Conservation (phyloP, 2,329 filamentous ascomycete species). For the Fusarium humuli region DNA sequence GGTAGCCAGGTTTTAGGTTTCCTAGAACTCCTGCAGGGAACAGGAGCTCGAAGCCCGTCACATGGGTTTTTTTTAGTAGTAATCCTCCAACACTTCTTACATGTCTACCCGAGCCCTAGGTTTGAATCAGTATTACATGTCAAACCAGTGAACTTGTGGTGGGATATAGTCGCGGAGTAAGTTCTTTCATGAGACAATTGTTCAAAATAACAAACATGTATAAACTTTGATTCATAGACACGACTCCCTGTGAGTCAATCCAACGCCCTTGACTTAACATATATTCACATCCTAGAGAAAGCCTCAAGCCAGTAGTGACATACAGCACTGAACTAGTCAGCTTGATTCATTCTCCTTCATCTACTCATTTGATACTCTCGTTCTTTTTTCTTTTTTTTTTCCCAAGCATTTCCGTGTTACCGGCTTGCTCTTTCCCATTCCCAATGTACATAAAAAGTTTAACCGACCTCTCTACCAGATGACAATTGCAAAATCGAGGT, state of each 20-base stretch:
- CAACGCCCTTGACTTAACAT: constrained; percentile 56
- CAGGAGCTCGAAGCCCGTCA: neutral
- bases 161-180: neutral
- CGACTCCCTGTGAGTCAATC: constrained; percentile 46
- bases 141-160: neutral
- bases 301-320: neutral
- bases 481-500: constrained; percentile 26
- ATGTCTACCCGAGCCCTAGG: neutral
- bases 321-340: neutral
- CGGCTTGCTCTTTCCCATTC: constrained; percentile 22
- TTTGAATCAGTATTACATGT: too few species aligned
- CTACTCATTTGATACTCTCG: constrained; percentile 10
- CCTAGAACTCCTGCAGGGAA: neutral
- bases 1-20: neutral
- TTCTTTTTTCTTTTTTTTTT: constrained; percentile 20
- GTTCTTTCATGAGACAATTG: neutral
- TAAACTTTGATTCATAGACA: constrained; percentile 31
- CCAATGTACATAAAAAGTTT: constrained; percentile 19
- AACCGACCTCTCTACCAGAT: constrained; percentile 10
- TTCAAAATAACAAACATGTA: constrained; percentile 18
- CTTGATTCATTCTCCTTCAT: constrained; percentile 35
- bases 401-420: constrained; percentile 26
- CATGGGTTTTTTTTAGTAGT: neutral
- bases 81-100: neutral
- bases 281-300: constrained; percentile 38